Evolutionary conservation across 2,329 filamentous ascomycete species (phyloP).

Genomic region (Botrytis fragariae): DNA sequence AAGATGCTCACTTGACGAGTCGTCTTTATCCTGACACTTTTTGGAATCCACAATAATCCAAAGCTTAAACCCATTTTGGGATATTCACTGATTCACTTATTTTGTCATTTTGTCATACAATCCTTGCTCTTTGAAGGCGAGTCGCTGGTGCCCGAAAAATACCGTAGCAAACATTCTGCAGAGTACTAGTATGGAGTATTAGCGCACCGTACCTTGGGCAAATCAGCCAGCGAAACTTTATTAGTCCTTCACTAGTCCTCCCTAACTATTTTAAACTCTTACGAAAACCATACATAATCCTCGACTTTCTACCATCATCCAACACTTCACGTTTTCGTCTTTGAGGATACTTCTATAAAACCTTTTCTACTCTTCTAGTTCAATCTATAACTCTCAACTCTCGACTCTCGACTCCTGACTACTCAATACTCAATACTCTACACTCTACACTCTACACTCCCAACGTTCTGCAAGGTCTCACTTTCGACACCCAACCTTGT

Average conservation of each 20-base stretch:
- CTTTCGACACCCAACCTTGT: conserved; percentile 6
- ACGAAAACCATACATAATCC: not conserved
- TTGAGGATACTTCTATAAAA: not conserved
- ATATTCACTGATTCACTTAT: not conserved
- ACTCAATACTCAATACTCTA: not conserved
- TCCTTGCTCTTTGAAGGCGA: not conserved
- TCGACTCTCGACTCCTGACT: not conserved
- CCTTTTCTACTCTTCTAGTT: not conserved
- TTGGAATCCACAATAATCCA: not conserved
- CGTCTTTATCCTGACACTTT: not conserved
- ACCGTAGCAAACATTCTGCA: conserved; percentile 4
- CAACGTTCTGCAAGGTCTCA: not conserved
- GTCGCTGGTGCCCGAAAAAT: conserved; percentile 4
- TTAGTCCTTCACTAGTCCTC: not conserved
- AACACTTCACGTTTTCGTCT: not conserved
- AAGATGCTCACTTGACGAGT: not conserved
- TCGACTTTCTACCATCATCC: not conserved
- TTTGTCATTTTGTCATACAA: not conserved
- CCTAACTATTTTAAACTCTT: not conserved
- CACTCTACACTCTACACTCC: conserved; percentile 1
- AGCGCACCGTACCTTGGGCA: not conserved
- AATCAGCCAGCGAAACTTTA: not conserved
- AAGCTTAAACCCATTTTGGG: not conserved
- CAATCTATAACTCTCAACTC: not conserved
- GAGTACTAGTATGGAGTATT: not conserved